Evolutionary conservation across 345 rosid genomes (phyloP), one percentile per base, ranked within the genome.

Genomic region (Salix koriyanagi): DNA sequence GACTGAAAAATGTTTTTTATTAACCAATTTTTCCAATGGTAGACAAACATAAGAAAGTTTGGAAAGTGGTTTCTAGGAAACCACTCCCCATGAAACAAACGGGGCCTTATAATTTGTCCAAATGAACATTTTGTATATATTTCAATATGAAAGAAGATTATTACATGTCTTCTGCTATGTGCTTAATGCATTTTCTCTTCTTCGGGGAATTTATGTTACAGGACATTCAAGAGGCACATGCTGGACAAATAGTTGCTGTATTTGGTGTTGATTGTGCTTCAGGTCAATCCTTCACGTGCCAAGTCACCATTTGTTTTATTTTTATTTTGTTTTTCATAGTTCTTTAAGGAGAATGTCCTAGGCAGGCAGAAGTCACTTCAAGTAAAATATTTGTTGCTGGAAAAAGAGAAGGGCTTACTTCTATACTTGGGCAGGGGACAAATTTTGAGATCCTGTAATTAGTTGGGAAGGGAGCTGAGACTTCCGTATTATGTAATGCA

Each of bases 171-270:
- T 6, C 12, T 78, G 18, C 16, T 75, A 5, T 68, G 13, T 58
- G 5, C 28, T 79, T 36, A 58, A 21, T 26, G 7, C 76, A 61
- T 70, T 44, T 36, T 65, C 26, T 77, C 16, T 73, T 32, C 50
- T 50, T 78, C 4, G 30, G 66, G 41, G 39, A 7, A 58, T 79
- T 74, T 61, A 21, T 77, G 58, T 39, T 72, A 56, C 86, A 94
- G 99, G 99, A 96, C 85, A 96, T 92, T 86, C 99, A 89, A 89
- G 94, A 92, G 83, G 99, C 97, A 50, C 97, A 96, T 81, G 99
- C 97, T 54, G 98, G 99, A 74, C 93, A 96, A 84, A 96, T 96
- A 8, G 98, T 96, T 79, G 97, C 99, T 76, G 99, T 96, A 64
- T 96, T 96, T 86, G 99, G 98, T 67, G 88, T 96, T 64, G 99